Conservation (phyloP, 2,329 filamentous ascomycete genomes). For the Neopestalotiopsis sp. region DNA sequence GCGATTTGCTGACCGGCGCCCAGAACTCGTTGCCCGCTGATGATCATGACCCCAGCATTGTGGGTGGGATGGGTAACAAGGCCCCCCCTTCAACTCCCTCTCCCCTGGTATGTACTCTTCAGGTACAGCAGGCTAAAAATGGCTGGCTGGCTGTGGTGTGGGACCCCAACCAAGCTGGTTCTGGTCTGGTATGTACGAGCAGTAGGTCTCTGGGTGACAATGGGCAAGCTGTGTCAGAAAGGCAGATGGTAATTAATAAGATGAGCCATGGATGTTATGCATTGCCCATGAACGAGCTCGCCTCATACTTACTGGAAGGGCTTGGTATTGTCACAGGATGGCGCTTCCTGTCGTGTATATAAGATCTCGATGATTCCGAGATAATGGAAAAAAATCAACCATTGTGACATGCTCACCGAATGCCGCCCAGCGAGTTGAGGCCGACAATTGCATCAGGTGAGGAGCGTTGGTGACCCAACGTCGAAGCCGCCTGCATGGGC, state of each 20-base stretch:
- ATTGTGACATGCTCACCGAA: background rate
- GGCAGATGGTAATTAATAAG: too few relatives aligned
- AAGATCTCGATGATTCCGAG: background rate
- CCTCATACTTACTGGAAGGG: too few relatives aligned
- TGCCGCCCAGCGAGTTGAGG: background rate
- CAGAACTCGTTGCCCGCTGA: background rate
- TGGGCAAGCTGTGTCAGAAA: background rate
- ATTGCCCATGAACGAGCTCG: too few relatives aligned
- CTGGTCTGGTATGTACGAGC: background rate
- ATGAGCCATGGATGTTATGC: too few relatives aligned
- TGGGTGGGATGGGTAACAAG: conserved; percentile 3
- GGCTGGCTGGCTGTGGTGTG: conserved; percentile 10
- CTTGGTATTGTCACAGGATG: too few relatives aligned
- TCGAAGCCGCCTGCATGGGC: conserved; percentile 2
- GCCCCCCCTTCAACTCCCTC: background rate
- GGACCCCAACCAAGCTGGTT: conserved; percentile 1
- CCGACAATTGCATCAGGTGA: background rate
- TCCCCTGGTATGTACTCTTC: conserved; percentile 11
- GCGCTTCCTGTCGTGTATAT: background rate
- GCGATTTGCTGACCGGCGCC: conserved; percentile 15
- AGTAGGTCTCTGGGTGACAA: background rate
- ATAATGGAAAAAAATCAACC: too few relatives aligned
- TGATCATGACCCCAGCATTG: conserved; percentile 16
- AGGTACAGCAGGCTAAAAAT: conserved; percentile 15
- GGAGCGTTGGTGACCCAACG: conserved; percentile 8